Conservation (phyloP, 2,329 filamentous ascomycete genomes). For the Sporothrix dimorphospora region DNA sequence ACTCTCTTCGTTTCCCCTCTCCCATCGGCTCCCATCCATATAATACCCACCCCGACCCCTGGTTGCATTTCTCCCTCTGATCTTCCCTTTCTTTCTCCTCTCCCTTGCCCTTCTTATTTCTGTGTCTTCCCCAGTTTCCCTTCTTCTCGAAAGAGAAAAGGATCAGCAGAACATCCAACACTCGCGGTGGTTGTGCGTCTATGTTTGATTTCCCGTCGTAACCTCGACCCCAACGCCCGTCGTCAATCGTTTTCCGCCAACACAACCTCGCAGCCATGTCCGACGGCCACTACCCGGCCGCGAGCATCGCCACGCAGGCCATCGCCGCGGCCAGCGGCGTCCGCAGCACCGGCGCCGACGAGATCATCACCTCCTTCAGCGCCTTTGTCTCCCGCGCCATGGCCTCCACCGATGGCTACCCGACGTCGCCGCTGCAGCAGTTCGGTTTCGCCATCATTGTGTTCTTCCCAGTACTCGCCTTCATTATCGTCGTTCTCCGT, state of each 20-base stretch:
- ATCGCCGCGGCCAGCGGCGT: background rate
- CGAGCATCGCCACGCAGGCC: slow-evolving; percentile 64
- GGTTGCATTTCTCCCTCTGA: background rate
- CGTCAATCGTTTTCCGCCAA: background rate
- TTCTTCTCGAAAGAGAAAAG: slow-evolving; percentile 24
- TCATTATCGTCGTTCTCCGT: slow-evolving; percentile 35
- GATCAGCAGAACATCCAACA: slow-evolving; percentile 26
- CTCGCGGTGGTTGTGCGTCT: slow-evolving; percentile 1
- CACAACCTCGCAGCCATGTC: background rate
- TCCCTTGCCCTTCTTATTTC: background rate
- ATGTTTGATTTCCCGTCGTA: background rate
- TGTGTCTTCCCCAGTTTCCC: background rate
- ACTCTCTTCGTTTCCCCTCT: background rate
- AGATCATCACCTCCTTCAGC: background rate
- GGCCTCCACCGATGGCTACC: slow-evolving; percentile 6
- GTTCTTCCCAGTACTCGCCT: slow-evolving; percentile 37
- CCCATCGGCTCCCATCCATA: background rate
- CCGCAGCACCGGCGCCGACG: background rate
- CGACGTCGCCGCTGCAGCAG: slow-evolving; percentile 33
- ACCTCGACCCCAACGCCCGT: background rate
- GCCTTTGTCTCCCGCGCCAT: background rate
- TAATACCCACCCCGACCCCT: slow-evolving; percentile 4
- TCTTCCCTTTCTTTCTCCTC: background rate
- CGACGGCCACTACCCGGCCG: slow-evolving; percentile 66
- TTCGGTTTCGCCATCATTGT: slow-evolving; percentile 37